Evolutionary conservation across 192 early-diverging fungal genomes (phyloP), one percentile per base, ranked within the genome.

Genomic region (Dissophora ornata): DNA sequence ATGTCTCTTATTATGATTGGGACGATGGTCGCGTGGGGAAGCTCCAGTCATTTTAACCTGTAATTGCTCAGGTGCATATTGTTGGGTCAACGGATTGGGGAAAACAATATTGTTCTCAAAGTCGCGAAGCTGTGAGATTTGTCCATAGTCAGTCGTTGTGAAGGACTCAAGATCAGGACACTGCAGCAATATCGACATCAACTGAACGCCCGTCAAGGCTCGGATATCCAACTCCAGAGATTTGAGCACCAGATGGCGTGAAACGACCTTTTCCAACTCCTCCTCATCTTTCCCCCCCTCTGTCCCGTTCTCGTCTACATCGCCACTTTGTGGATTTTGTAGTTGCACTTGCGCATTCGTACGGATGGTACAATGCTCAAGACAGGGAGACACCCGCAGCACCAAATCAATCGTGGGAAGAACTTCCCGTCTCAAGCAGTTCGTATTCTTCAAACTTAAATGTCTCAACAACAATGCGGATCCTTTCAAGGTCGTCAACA

Each of bases 141-240:
- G 46, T 24, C 65, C 65, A 67, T 67, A 67, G 22, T 67, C 65
- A 4, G 46, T 67, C 45, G 36, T 34, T 1, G 65, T 28, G 13
- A 67, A 36, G 24, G 19, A 29, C 24, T 67, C 54, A n/a, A 67
- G 54, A 11, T 57, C 15, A 24, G 65, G 65, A 34, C 65, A 67
- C 28, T 57, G 65, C 22, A 9, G 5, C n/a, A 67, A 30, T 5
- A 57, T 22, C 4, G 18, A 1, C 45, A 29, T 21, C 29, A 67
- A 24, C 9, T 57, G 53, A 16, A 21, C 44, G 6, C 54, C 55
- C 16, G 65, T 57, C 55, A 67, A 28, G 19, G 45, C 22, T 15
- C 65, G 65, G 24, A 57, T 34, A 33, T 67, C 65, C 13, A 67
- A 22, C 24, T 67, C 55, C 6, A 67, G 46, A 5, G 52, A 48